Evolutionary conservation across 108 stramenopile species (phyloP).

Genomic region (Cyclotella atomus): DNA sequence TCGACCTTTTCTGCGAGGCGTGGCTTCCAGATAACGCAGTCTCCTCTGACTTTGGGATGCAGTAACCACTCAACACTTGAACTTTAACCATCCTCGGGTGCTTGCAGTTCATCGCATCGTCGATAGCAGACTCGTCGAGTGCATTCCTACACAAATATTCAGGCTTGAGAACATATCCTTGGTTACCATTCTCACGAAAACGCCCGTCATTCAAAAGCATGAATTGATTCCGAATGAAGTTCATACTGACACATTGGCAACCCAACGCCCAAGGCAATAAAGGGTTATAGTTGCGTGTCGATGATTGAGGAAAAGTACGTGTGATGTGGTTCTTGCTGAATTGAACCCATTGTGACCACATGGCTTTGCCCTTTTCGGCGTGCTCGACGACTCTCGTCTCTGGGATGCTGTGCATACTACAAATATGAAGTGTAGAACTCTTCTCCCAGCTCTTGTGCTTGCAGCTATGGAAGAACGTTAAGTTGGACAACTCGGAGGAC

Average conservation of each 20-base stretch:
- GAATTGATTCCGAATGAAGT: constrained; percentile 81
- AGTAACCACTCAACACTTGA: constrained; percentile 70
- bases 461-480: constrained; percentile 65
- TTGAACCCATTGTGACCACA: constrained; percentile 42
- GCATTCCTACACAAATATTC: constrained; percentile 45
- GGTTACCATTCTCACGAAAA: constrained; percentile 89
- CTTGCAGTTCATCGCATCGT: constrained; percentile 39
- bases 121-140: constrained; percentile 17
- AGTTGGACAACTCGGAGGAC: constrained; percentile 57
- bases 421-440: constrained; percentile 59
- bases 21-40: constrained; percentile 9
- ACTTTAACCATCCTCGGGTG: constrained; percentile 60
- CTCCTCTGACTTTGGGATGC: constrained; percentile 62
- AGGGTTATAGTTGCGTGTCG: constrained; percentile 87
- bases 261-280: constrained; percentile 86
- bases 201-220: constrained; percentile 90
- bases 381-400: constrained; percentile 49
- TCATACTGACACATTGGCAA: constrained; percentile 92
- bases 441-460: constrained; percentile 69
- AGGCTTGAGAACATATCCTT: constrained; percentile 96
- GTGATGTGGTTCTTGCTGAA: constrained; percentile 76
- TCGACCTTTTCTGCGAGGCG: constrained; percentile 12
- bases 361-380: constrained; percentile 41
- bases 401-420: constrained; percentile 72
- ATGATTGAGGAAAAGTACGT: constrained; percentile 79